Conservation (phyloP, 176 grass and related monocot genomes). For the Cenchrus fungigraminus region DNA sequence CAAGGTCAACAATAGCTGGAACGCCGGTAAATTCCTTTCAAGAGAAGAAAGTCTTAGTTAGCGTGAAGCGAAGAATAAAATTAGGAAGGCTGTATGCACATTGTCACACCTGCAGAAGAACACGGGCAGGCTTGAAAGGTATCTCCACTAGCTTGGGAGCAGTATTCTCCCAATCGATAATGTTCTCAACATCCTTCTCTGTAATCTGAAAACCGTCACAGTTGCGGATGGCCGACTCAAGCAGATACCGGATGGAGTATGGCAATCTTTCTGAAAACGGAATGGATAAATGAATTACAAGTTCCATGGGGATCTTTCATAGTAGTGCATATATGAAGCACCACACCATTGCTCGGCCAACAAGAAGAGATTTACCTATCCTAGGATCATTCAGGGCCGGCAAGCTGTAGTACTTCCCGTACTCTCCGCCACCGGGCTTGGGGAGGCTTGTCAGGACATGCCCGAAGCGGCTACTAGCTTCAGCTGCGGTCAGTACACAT, state of each 20-base stretch:
- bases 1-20: constrained; percentile 20
- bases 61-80: not conserved
- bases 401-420: constrained; percentile 28
- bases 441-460: constrained; percentile 19
- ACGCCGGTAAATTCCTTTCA: constrained; percentile 23
- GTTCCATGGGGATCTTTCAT: not conserved
- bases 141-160: constrained; percentile 25
- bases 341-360: not conserved
- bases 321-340: not conserved
- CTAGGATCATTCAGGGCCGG: constrained; percentile 24
- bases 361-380: not conserved
- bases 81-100: not conserved
- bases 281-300: not conserved
- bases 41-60: not conserved
- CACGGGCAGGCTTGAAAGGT: constrained; percentile 22
- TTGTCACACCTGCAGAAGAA: constrained; percentile 14
- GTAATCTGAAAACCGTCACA: constrained; percentile 31
- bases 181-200: constrained; percentile 28
- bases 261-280: constrained; percentile 25
- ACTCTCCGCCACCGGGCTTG: constrained; percentile 9
- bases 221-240: constrained; percentile 24
- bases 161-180: constrained; percentile 24
- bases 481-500: not conserved
- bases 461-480: not conserved
- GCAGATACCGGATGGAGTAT: constrained; percentile 13